Conservation (phyloP, 805 yeast genomes). For the Blastobotrys parvus region DNA sequence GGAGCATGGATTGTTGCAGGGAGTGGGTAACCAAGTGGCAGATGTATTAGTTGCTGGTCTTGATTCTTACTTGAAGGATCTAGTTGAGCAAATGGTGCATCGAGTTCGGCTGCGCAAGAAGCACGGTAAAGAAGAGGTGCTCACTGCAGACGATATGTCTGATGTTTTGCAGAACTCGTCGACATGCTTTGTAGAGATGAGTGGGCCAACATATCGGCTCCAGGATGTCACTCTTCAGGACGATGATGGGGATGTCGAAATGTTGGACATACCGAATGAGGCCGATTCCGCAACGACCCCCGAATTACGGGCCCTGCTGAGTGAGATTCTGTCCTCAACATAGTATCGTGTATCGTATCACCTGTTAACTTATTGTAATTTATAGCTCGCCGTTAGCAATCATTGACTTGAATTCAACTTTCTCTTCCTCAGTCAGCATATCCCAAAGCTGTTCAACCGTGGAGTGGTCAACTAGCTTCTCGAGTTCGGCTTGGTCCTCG, state of each 20-base stretch:
- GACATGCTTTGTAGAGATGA: conserved; percentile 26
- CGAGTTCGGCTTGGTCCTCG: conserved; percentile 11
- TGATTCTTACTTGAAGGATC: conserved; percentile 66
- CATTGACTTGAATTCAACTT: conserved; percentile 7
- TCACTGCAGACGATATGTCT: conserved; percentile 29
- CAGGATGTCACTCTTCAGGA: conserved; percentile 27
- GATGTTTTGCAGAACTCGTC: conserved; percentile 28
- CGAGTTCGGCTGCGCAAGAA: conserved; percentile 53
- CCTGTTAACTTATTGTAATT: no score
- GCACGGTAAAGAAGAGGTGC: conserved; percentile 30
- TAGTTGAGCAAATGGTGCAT: conserved; percentile 69
- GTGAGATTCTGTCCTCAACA: conserved; percentile 5
- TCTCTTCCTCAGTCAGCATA: conserved; percentile 12
- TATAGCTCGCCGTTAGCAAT: conserved; percentile 1
- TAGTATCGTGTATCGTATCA: not conserved
- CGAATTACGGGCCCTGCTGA: conserved; percentile 2
- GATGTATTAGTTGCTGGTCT: conserved; percentile 74
- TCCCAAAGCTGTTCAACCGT: conserved; percentile 13
- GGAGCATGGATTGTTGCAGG: conserved; percentile 83
- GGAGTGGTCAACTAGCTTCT: conserved; percentile 10
- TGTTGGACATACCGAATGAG: not conserved
- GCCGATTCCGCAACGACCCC: conserved; percentile 1
- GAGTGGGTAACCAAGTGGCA: conserved; percentile 66
- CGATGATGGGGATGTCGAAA: conserved; percentile 21
- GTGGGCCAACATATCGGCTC: conserved; percentile 29